phyloP scores from a whole-genome alignment of 1,284 basidiomycete genomes.

The Tetrapyrgos nigripes region DNA sequence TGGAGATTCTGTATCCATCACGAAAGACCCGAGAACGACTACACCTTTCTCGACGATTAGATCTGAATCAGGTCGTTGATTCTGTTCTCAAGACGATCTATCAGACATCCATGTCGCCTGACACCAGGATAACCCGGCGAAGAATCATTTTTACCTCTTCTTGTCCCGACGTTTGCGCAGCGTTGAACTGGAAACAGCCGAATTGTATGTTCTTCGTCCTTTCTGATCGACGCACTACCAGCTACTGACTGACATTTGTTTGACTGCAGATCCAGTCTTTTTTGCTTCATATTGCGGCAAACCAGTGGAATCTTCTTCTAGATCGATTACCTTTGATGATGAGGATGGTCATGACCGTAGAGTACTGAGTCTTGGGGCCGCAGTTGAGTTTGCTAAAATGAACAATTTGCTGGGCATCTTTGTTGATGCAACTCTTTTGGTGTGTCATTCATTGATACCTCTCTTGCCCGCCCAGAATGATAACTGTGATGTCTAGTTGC shows the following conservation, averaged over 20 bases:
- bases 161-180: slow-evolving; percentile 86
- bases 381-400: slow-evolving; percentile 92
- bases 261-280: slow-evolving; percentile 87
- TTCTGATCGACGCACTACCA: slow-evolving; percentile 15
- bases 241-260: slow-evolving; percentile 15
- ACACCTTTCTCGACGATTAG: slow-evolving; percentile 57
- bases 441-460: slow-evolving; percentile 36
- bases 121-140: slow-evolving; percentile 59
- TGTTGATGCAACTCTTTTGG: slow-evolving; percentile 88
- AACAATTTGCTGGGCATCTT: slow-evolving; percentile 96
- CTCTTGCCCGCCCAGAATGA: slow-evolving; percentile 7
- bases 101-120: slow-evolving; percentile 61
- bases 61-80: slow-evolving; percentile 86
- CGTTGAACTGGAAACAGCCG: slow-evolving; percentile 99
- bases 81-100: slow-evolving; percentile 84
- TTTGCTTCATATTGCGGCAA: slow-evolving; percentile 90
- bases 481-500: slow-evolving; percentile 45
- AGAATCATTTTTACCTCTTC: slow-evolving; percentile 90
- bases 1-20: slow-evolving; percentile 81
- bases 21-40: slow-evolving; percentile 46
- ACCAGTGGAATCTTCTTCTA: slow-evolving; percentile 34
- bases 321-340: slow-evolving; percentile 48
- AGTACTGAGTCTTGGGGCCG: slow-evolving; percentile 83
- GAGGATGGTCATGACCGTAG: slow-evolving; percentile 58
- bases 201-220: slow-evolving; percentile 72